Evolutionary conservation across 129 eudicot genomes (phyloP), one percentile per base, ranked within the genome.

Genomic region (Deinandra increscens): DNA sequence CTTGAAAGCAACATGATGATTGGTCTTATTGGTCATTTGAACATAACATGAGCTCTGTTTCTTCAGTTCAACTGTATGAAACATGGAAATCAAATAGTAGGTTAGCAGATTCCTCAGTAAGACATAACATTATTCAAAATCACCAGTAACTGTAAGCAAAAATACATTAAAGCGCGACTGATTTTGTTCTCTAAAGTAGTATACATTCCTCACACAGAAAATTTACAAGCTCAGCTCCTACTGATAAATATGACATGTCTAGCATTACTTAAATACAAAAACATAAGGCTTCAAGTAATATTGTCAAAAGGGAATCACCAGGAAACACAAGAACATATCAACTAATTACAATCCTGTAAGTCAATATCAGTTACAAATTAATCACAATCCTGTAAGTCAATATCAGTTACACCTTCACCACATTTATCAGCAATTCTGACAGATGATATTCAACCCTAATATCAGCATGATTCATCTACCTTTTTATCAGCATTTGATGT

Each of bases 1-100:
- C 75, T 78, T 84, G 72, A 84, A 88, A 66, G 90, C 95, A 49
- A 88, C 88, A 84, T 84, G 72, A 9, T 78, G 70, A 48, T 75
- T 56, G 37, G 90, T 73, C 80, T 80, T 88, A 71, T 88, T 88
- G 73, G 64, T 44, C 70, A 88, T 73, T 33, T 76, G 84, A 64
- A 88, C 70, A 66, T 82, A 71, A 76, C 90, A 82, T 38, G 84
- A 73, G 81, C 86, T 76, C 68, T 88, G 90, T 74, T 88, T 88
- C 84, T 82, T 84, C 70, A 82, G 68, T 74, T 88, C 90, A 80
- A 84, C 95, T 87, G 75, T 46, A n/a, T 29, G 71, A 48, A 60
- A 61, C 53, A 48, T 18, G 36, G 42, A 80, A 63, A 76, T 20
- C 68, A 46, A 63, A 17, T 23, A 34, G 8, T 39, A 39, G 46